Evolutionary conservation across 2,329 filamentous ascomycete species (phyloP).

Genomic region (Venturiaceae sp.): DNA sequence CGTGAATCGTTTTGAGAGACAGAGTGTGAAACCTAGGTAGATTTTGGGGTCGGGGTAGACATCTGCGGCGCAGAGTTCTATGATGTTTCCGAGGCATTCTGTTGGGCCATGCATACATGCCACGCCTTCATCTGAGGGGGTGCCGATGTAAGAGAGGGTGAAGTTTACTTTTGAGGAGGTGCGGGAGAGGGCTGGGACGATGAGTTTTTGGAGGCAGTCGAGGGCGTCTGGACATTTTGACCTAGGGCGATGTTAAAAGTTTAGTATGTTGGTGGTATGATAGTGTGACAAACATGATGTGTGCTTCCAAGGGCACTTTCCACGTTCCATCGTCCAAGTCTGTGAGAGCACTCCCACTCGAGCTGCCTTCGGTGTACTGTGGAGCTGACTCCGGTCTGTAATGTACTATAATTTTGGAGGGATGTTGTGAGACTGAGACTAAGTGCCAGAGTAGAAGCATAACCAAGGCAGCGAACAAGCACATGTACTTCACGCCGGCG

Average conservation of each 20-base stretch:
- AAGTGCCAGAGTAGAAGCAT: neutral
- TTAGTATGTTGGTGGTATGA: neutral
- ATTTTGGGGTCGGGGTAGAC: slow-evolving; percentile 79
- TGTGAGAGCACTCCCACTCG: neutral
- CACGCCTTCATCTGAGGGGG: slow-evolving; percentile 65
- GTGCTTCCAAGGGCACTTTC: slow-evolving; percentile 71
- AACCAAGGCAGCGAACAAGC: neutral
- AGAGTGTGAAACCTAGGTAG: slow-evolving; percentile 89
- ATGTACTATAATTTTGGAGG: too few relatives aligned
- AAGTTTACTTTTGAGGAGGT: slow-evolving; percentile 83
- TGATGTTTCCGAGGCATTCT: slow-evolving; percentile 89
- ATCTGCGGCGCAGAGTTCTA: slow-evolving; percentile 81
- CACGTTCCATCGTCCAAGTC: neutral
- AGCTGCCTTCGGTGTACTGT: too few relatives aligned
- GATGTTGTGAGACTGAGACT: neutral
- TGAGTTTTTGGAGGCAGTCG: slow-evolving; percentile 69
- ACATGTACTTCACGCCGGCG: neutral
- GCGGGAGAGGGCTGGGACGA: slow-evolving; percentile 79
- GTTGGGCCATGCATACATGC: slow-evolving; percentile 79
- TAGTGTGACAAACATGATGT: slow-evolving; percentile 59
- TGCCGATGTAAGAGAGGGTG: slow-evolving; percentile 79
- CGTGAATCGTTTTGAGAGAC: slow-evolving; percentile 65
- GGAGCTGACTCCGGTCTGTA: too few relatives aligned
- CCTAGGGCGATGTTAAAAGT: slow-evolving; percentile 13
- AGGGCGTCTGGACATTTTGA: slow-evolving; percentile 83